These are phyloP conservation scores for Boletus speciosus DNA, from an alignment of 768 basidiomycete species.

Conservation along the genomic window DNA sequence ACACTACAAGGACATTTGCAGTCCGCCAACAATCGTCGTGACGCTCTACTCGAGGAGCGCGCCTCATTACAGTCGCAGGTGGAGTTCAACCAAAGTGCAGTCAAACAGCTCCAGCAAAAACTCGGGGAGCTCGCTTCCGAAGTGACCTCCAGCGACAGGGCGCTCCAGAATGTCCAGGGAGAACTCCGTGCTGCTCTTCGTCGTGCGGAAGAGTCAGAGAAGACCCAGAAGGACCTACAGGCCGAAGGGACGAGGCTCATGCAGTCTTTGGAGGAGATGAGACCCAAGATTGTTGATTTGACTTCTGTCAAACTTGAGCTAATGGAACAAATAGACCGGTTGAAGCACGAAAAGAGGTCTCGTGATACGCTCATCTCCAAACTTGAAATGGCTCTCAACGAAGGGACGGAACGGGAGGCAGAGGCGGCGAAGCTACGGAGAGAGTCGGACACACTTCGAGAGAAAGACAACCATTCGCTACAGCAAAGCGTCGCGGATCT, in stretches of 20 bases:
- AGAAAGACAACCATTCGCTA: constrained; percentile 50
- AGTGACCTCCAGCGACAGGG: constrained; percentile 48
- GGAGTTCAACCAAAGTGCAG: constrained; percentile 41
- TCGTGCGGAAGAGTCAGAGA: constrained; percentile 74
- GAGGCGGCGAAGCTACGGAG: constrained; percentile 43
- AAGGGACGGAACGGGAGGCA: constrained; percentile 50
- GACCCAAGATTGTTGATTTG: constrained; percentile 79
- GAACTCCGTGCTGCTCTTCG: constrained; percentile 62
- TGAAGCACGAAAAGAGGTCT: constrained; percentile 52
- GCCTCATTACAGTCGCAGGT: constrained; percentile 47
- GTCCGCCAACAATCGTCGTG: constrained; percentile 43
- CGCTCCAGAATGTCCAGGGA: constrained; percentile 57
- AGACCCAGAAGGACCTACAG: constrained; percentile 68
- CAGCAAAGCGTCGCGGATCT: constrained; percentile 54
- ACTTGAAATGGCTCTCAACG: constrained; percentile 58
- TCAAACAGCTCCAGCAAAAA: constrained; percentile 56
- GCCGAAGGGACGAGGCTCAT: constrained; percentile 74
- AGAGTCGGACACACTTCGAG: constrained; percentile 42
- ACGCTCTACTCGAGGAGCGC: constrained; percentile 48
- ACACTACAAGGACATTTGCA: constrained; percentile 42
- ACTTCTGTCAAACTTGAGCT: constrained; percentile 69
- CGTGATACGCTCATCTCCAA: constrained; percentile 57
- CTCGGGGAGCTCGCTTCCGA: constrained; percentile 54
- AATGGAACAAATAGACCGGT: constrained; percentile 55
- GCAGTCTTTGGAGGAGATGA: constrained; percentile 81